Conservation (phyloP, 148 eudicot species). For the Rhododendron griersonianum region DNA sequence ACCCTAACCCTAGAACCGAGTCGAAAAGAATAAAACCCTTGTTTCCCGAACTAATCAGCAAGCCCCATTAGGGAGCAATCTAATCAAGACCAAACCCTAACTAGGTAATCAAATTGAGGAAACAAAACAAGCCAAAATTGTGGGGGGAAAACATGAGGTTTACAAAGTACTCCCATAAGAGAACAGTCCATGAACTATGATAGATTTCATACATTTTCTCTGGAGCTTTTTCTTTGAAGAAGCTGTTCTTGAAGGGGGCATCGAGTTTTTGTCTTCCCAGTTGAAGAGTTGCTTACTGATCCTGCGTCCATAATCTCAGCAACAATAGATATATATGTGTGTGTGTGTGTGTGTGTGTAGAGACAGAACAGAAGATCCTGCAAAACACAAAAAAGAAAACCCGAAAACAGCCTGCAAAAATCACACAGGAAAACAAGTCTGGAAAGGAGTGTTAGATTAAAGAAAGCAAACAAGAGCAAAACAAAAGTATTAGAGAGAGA, state of each 20-base stretch:
- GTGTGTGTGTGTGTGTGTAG: neutral
- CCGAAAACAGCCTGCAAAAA: slow-evolving; percentile 1
- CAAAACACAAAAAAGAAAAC: neutral
- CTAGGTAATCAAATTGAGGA: neutral
- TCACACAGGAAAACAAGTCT: slow-evolving; percentile 11
- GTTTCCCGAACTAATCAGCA: neutral
- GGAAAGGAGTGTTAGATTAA: slow-evolving; percentile 16
- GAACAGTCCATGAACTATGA: neutral
- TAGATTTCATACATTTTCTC: slow-evolving; percentile 51
- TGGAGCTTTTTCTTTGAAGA: slow-evolving; percentile 52
- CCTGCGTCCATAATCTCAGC: slow-evolving; percentile 44
- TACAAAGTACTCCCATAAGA: neutral
- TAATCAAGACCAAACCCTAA: neutral
- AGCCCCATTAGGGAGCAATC: neutral
- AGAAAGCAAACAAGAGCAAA: slow-evolving; percentile 3
- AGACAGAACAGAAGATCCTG: neutral
- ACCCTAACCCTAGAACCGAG: neutral
- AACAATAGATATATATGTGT: neutral
- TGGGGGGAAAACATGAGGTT: neutral
- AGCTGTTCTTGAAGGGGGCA: slow-evolving; percentile 52
- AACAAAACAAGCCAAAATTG: neutral
- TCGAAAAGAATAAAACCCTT: neutral
- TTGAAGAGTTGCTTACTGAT: slow-evolving; percentile 12
- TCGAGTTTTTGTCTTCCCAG: slow-evolving; percentile 29
- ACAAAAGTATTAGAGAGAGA: neutral